Percentiles rank a stretch among this genome's conserved stretches.
Evolutionary conservation across 257 asterid species (phyloP).

Genomic region (Solanum infundibuliforme): DNA sequence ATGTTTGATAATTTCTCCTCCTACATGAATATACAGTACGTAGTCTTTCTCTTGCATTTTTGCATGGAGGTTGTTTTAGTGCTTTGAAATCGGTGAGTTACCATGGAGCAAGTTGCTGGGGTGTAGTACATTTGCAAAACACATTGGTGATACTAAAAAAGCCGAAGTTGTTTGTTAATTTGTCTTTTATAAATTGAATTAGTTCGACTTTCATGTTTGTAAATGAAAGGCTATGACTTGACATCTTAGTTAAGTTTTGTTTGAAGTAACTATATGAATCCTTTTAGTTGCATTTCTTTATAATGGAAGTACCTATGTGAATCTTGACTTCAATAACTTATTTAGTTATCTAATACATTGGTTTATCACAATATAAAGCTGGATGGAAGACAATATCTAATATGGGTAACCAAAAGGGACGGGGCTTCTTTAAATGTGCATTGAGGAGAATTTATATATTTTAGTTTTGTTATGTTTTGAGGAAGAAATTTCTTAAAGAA

Average conservation of each 20-base stretch:
- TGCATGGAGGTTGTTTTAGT: neutral
- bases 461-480: neutral
- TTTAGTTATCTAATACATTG: neutral
- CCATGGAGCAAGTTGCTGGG: neutral
- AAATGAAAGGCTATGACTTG: neutral
- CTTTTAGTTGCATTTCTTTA: neutral
- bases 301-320: neutral
- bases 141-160: neutral
- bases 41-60: neutral
- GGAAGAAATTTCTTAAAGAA: neutral
- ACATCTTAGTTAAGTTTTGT: neutral
- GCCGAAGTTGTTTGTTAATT: neutral
- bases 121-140: neutral
- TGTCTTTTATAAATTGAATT: neutral
- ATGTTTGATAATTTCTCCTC: neutral
- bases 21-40: neutral
- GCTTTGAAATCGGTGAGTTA: neutral
- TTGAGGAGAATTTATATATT: neutral
- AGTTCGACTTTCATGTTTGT: neutral
- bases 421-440: neutral
- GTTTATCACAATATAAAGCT: neutral
- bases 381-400: neutral
- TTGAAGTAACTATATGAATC: neutral
- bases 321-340: neutral
- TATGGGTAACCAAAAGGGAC: neutral